Evolutionary conservation across 192 early-diverging fungal species (phyloP).

Genomic region (Endogone sp.): DNA sequence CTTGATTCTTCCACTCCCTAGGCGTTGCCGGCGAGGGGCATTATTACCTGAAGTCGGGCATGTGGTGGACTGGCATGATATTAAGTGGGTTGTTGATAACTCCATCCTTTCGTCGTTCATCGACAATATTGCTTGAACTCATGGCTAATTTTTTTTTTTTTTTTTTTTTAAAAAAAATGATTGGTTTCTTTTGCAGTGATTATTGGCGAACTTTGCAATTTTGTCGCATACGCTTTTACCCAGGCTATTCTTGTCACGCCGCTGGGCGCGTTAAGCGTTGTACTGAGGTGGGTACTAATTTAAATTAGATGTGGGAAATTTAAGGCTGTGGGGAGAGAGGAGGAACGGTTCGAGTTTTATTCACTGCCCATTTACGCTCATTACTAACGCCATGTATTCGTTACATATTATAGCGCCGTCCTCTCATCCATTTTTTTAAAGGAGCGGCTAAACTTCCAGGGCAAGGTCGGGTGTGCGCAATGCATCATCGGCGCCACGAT

Average conservation of each 20-base stretch:
- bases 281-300: conserved; percentile 56
- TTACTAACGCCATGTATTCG: conserved; percentile 1
- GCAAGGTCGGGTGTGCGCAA: conserved; percentile 84
- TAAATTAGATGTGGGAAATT: too few species aligned
- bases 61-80: conserved; percentile 59
- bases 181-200: conserved; percentile 62
- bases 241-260: conserved; percentile 97
- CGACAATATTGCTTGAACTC: conserved; percentile 2
- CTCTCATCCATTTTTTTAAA: conserved; percentile 82
- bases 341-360: neutral
- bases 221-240: conserved; percentile 96
- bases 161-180: neutral
- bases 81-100: conserved; percentile 34
- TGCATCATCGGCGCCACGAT: conserved; percentile 83
- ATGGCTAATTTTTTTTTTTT: neutral
- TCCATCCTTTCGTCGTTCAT: neutral
- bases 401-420: conserved; percentile 53
- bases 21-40: conserved; percentile 48
- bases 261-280: conserved; percentile 85
- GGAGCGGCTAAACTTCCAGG: conserved; percentile 75
- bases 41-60: conserved; percentile 41
- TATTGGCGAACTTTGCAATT: conserved; percentile 91
- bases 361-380: neutral
- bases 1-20: conserved; percentile 7
- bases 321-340: neutral